These are phyloP conservation scores for Phoma sp. DNA, from an alignment of 2,329 filamentous ascomycete species.

Conservation along the genomic window DNA sequence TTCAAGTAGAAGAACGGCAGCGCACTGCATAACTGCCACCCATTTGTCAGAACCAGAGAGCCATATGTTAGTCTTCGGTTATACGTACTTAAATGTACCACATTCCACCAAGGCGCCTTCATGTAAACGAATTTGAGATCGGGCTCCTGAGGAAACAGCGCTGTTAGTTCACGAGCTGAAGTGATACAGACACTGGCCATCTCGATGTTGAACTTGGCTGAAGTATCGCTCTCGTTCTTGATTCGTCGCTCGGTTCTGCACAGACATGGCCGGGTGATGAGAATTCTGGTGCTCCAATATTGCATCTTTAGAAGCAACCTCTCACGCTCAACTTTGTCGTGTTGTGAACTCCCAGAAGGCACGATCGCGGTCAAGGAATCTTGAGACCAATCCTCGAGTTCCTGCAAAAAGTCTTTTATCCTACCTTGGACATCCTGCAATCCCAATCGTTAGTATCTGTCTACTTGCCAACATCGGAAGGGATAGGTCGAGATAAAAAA, in stretches of 20 bases:
- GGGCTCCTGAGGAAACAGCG: constrained; percentile 42
- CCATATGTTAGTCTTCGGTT: too few species aligned
- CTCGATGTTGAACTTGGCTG: constrained; percentile 42
- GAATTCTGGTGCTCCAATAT: constrained; percentile 43
- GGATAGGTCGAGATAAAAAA: too few species aligned
- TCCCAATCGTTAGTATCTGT: constrained; percentile 5
- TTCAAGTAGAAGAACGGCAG: constrained; percentile 48
- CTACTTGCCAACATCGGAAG: not conserved
- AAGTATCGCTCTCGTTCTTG: constrained; percentile 29
- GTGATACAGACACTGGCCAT: constrained; percentile 44
- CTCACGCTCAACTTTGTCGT: constrained; percentile 19
- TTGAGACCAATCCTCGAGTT: constrained; percentile 44
- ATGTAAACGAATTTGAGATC: constrained; percentile 38
- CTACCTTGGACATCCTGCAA: constrained; percentile 37
- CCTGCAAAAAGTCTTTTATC: constrained; percentile 37
- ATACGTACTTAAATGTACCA: constrained; percentile 44
- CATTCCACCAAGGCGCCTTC: constrained; percentile 51
- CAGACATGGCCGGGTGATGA: constrained; percentile 49
- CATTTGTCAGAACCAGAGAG: not conserved
- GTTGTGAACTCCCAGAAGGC: not conserved
- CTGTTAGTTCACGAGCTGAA: constrained; percentile 42
- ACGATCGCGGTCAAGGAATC: constrained; percentile 18
- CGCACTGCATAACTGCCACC: constrained; percentile 48
- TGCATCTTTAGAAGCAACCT: constrained; percentile 31
- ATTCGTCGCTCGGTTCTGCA: constrained; percentile 40